A percentile compares a stretch with the other conserved stretches of the same genome.
Conservation (phyloP, 495 filamentous ascomycete species). For the Penicillium goetzii region DNA sequence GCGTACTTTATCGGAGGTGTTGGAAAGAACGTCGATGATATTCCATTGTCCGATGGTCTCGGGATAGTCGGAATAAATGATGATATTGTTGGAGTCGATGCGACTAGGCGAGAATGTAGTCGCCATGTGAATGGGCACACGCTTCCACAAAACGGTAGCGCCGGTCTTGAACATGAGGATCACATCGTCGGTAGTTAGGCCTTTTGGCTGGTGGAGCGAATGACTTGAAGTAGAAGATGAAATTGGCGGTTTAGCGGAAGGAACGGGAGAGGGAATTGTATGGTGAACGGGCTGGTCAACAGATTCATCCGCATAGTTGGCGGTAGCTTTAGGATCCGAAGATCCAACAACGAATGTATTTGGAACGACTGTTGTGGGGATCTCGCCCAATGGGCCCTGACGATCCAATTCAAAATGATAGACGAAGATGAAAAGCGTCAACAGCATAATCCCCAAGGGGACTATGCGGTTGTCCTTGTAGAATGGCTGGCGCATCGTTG, state of each 20-base stretch:
- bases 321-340: not conserved
- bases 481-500: slow-evolving; percentile 23
- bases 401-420: slow-evolving; percentile 33
- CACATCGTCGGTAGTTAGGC: slow-evolving; percentile 44
- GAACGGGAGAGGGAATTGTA: slow-evolving; percentile 14
- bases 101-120: slow-evolving; percentile 29
- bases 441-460: slow-evolving; percentile 35
- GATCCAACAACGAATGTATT: slow-evolving; percentile 14
- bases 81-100: slow-evolving; percentile 31
- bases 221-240: not conserved
- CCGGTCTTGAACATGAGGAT: slow-evolving; percentile 46
- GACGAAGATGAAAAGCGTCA: slow-evolving; percentile 30
- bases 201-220: slow-evolving; percentile 10
- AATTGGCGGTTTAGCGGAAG: slow-evolving; percentile 41
- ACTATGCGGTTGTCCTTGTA: slow-evolving; percentile 35
- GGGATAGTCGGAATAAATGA: slow-evolving; percentile 42
- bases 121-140: slow-evolving; percentile 39
- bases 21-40: slow-evolving; percentile 41
- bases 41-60: slow-evolving; percentile 39
- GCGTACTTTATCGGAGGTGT: slow-evolving; percentile 27
- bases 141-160: slow-evolving; percentile 39
- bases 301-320: slow-evolving; percentile 8
- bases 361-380: slow-evolving; percentile 10
- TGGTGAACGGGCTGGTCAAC: slow-evolving; percentile 10
- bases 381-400: slow-evolving; percentile 17